Evolutionary conservation across 768 basidiomycete species (phyloP).

Genomic region (Pulveroboletus ravenelii): DNA sequence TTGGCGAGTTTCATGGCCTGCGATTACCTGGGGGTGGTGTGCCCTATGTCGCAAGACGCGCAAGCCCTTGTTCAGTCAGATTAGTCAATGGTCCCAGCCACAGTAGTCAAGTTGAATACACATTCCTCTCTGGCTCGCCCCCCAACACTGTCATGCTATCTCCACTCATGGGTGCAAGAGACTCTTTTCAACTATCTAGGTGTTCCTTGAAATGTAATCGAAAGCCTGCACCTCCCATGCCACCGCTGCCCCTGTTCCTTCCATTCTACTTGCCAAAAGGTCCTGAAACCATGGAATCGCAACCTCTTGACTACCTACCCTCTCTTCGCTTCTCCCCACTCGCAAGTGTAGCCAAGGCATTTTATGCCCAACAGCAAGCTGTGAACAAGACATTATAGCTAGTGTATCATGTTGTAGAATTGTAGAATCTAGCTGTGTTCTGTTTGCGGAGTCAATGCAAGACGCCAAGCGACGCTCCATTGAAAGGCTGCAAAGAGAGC

Average conservation of each 20-base stretch:
- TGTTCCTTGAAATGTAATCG: conserved; percentile 10
- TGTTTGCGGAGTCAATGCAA: conserved; percentile 8
- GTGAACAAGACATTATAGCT: too few species aligned
- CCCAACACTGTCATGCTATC: conserved; percentile 14
- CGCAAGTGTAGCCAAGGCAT: conserved; percentile 2
- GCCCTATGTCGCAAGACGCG: conserved; percentile 1
- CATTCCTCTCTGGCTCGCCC: conserved; percentile 24
- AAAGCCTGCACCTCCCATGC: conserved; percentile 18
- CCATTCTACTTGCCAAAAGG: conserved; percentile 3
- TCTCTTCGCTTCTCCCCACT: conserved; percentile 20
- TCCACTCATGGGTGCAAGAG: conserved; percentile 22
- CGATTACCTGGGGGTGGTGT: not conserved
- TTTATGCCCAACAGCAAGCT: conserved; percentile 3
- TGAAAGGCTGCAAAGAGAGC: conserved; percentile 16
- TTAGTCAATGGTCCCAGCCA: conserved; percentile 16
- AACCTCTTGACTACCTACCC: conserved; percentile 9
- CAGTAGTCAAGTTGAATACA: conserved; percentile 14
- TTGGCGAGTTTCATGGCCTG: conserved; percentile 1
- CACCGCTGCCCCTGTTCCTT: conserved; percentile 17
- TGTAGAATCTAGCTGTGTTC: not conserved
- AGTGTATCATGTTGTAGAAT: too few species aligned
- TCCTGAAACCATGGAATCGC: not conserved
- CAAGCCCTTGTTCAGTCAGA: conserved; percentile 24
- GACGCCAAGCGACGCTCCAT: not conserved
- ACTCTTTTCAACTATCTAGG: conserved; percentile 28